A percentile compares a stretch with the other conserved stretches of the same genome.
Conservation (phyloP, 2,329 filamentous ascomycete genomes). For the Epichloe scottii region DNA sequence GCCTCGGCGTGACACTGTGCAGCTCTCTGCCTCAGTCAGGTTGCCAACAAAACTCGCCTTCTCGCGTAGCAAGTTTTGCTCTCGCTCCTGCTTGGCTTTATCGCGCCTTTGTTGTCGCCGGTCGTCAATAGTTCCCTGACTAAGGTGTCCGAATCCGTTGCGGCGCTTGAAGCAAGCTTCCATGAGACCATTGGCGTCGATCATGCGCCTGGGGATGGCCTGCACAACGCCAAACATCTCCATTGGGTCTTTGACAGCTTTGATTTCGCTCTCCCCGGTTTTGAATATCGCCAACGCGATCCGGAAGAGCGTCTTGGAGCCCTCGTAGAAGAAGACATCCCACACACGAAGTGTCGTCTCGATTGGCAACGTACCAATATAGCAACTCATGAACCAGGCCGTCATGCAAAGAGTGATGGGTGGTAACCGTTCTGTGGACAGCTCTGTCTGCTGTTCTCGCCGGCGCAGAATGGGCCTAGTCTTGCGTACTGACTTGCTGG, state of each 20-base stretch:
- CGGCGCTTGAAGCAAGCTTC: slow-evolving; percentile 72
- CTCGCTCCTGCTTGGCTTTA: slow-evolving; percentile 32
- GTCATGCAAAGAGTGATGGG: slow-evolving; percentile 89
- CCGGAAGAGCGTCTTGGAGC: slow-evolving; percentile 84
- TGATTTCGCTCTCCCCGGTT: slow-evolving; percentile 68
- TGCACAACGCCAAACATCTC: slow-evolving; percentile 95
- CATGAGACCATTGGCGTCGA: slow-evolving; percentile 73
- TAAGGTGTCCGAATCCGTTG: slow-evolving; percentile 70
- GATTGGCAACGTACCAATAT: slow-evolving; percentile 83
- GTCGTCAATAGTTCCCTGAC: slow-evolving; percentile 69
- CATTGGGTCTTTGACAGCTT: slow-evolving; percentile 71
- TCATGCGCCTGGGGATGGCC: slow-evolving; percentile 63
- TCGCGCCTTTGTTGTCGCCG: slow-evolving; percentile 56
- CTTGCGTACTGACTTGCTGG: slow-evolving; percentile 22
- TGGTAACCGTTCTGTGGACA: slow-evolving; percentile 50
- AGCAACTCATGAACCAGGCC: slow-evolving; percentile 96
- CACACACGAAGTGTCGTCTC: slow-evolving; percentile 86
- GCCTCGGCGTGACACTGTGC: slow-evolving; percentile 25
- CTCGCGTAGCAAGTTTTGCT: slow-evolving; percentile 14
- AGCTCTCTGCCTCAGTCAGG: slow-evolving; percentile 17
- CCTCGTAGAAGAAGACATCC: slow-evolving; percentile 94
- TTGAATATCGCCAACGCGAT: slow-evolving; percentile 89
- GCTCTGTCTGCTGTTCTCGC: slow-evolving; percentile 24
- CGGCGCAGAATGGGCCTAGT: slow-evolving; percentile 27
- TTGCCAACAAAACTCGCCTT: slow-evolving; percentile 18